Conservation (phyloP, 805 yeast genomes). For the Lipomyces starkeyi region DNA sequence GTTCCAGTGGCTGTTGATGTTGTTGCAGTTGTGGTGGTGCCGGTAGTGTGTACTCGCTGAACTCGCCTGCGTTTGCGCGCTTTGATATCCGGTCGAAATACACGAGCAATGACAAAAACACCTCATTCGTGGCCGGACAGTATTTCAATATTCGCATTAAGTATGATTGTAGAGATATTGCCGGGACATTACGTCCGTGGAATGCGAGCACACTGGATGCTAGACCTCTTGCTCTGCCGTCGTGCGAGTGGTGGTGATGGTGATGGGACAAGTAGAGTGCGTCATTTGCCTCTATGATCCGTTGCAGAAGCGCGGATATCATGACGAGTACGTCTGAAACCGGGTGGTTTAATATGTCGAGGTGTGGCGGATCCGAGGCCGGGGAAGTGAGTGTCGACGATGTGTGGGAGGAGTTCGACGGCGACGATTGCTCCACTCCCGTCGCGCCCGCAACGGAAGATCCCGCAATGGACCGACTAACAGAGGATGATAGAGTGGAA, state of each 20-base stretch:
- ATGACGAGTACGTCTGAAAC: slow-evolving; percentile 79
- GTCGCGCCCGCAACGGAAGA: slow-evolving; percentile 1
- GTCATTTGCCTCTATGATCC: slow-evolving; percentile 90
- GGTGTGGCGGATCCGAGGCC: slow-evolving; percentile 46
- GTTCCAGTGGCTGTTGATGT: neutral
- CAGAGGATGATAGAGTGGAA: neutral
- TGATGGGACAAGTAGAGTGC: slow-evolving; percentile 61
- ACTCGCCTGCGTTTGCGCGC: slow-evolving; percentile 60
- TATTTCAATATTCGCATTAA: slow-evolving; percentile 88
- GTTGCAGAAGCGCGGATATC: slow-evolving; percentile 83
- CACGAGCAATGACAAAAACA: slow-evolving; percentile 84
- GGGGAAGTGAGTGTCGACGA: slow-evolving; percentile 20
- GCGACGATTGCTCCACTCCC: neutral
- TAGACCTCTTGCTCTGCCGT: slow-evolving; percentile 18
- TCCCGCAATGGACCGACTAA: neutral
- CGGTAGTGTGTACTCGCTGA: slow-evolving; percentile 12
- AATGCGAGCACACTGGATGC: slow-evolving; percentile 66
- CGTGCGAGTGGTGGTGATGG: slow-evolving; percentile 32
- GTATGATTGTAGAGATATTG: slow-evolving; percentile 89
- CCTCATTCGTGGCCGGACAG: slow-evolving; percentile 98
- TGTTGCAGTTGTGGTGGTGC: neutral
- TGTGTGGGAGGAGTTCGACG: slow-evolving; percentile 14
- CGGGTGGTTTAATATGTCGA: slow-evolving; percentile 82
- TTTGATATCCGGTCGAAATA: slow-evolving; percentile 94
- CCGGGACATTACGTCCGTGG: slow-evolving; percentile 95